Base-by-base conservation (phyloP, 176 grass and related monocot species). In the Eremochloa ophiuroides region DNA sequence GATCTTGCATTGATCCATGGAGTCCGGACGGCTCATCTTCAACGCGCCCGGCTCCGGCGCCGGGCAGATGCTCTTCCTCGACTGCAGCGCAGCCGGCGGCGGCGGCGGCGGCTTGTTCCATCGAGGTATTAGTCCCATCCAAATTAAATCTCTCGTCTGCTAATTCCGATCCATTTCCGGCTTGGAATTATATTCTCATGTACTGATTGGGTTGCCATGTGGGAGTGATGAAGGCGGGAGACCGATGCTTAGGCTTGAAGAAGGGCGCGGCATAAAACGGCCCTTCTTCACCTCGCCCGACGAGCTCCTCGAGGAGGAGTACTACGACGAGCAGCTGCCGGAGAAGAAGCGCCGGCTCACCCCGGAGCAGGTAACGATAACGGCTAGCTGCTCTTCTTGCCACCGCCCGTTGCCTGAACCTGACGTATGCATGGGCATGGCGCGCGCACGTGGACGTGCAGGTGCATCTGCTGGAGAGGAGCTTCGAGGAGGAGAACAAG, bases 291-390 rank as follows among this genome's bases (percentile, higher is more conserved):
- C 95, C 74, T 87, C 92, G 16, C 90, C 95, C 48, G 92, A 98
- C 62, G 95, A 98, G 40, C 82, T 94, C 14, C 61, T 98, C 17
- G 95, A 98, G 48, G 95, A 95, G 75, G 95, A 95, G 62, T 95
- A 98, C 78, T 98, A 98, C 76, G 95, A 98, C 85, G 95, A 98
- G 85, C 95, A 98, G 82, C 87, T 91, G 48, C 92, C 95, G 26
- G 95, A 93, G 79, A 98, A 98, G 88, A 98, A 98, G 88, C 92
- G 95, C 33, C 95, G 95, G 53, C 95, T 98, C 84, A 91, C 92
- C 2, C 88, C 92, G 25, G 92, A 98, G 82, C 95, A 98, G 90
- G 95, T 97, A 82, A 46, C 4, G 15, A 41, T 0, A 42, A 42
- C 15, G 7, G 23, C 39, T 28, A 60, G 9, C 56, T 26, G 4